Evolutionary conservation across 2,329 filamentous ascomycete genomes (phyloP), one percentile per base, ranked within the genome.

Genomic region (Aureobasidium leucospermi): DNA sequence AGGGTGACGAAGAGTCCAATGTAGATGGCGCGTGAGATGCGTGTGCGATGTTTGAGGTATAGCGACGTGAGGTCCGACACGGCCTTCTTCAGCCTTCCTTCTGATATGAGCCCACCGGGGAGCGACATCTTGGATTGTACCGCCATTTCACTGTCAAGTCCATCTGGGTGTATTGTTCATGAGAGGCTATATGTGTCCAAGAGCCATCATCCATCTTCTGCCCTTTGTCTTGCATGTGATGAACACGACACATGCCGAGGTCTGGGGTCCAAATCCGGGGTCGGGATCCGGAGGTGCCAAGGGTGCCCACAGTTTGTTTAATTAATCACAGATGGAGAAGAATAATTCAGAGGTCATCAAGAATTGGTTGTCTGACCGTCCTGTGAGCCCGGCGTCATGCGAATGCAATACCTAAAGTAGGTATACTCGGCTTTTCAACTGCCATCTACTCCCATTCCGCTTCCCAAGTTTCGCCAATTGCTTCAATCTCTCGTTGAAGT

Each of bases 11-110:
- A 84, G 66, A 96, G 81, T 31, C 90, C 86, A 63, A 96, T 78
- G 78, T 95, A 96, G 66, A 96, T 84, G 64, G 85, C 85, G 69
- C 89, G 87, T 23, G 90, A 93, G 73, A 96, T 91, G 65, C 84
- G 84, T 53, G 85, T 90, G 66, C 91, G 89, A 75, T 96, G 85
- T 63, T 82, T 80, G 63, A 93, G 80, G 74, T 96, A 96, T 51
- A 90, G 80, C 53, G 79, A 74, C 2, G 87, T 86, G 63, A 95
- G 77, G 65, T 85, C 80, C 62, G 83, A 79, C 69, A 92, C 74
- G 66, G 87, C 74, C 69, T 79, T 78, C 67, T 85, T 84, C 68
- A 92, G 70, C 60, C 84, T 86, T 65, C 83, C 82, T 66, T 88
- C 84, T 62, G 80, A 74, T 45, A 76, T 72, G 42, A 68, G 66